Evolutionary conservation across 1,139 yeast genomes (phyloP), one percentile per base, ranked within the genome.

Genomic region (Saccharomyces pastorianus): DNA sequence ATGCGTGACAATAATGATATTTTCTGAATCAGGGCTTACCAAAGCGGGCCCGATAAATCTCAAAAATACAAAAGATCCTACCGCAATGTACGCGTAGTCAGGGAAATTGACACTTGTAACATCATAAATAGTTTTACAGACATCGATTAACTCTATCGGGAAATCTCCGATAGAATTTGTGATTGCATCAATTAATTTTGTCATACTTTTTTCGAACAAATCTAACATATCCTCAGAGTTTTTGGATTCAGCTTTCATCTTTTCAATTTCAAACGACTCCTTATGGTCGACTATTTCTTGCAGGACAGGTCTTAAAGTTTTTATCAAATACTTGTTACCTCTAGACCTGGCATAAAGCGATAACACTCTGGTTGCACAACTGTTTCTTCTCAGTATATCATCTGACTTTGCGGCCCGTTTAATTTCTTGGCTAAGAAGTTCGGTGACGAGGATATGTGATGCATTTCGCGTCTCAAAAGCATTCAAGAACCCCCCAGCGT

Each of bases 1-100:
- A 71, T 72, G 63, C 63, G 75, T 64, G 34, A 65, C 62, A 25
- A 66, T 67, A 6, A 75, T 70, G 38, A 81, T 75, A 25, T 75
- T 74, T 54, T 85, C 81, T 2, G 89, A 78, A 59, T 89, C 96
- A 0, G 97, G 97, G 38, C 91, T 84, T 13, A 91, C 91, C 56
- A 91, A 82, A 0, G 96, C 96, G 9, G 99, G 98, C 65, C 95
- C 90, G 58, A 89, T 79, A 61, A 88, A 86, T 58, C 97, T 76
- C 60, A 91, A 75, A 64, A 91, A 91, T 53, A 91, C 76, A 65
- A 88, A 91, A 0, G 96, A 90, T 0, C 97, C 96, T 41, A 90
- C 88, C 0, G 96, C 91, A 28, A 83, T 77, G 51, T 77, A 71
- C 46, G 83, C 72, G 55, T 83, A 52, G 49, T 82, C 85, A 0